Base-by-base conservation (phyloP, 2,329 filamentous ascomycete genomes). In the Dactylella cylindrospora region DNA sequence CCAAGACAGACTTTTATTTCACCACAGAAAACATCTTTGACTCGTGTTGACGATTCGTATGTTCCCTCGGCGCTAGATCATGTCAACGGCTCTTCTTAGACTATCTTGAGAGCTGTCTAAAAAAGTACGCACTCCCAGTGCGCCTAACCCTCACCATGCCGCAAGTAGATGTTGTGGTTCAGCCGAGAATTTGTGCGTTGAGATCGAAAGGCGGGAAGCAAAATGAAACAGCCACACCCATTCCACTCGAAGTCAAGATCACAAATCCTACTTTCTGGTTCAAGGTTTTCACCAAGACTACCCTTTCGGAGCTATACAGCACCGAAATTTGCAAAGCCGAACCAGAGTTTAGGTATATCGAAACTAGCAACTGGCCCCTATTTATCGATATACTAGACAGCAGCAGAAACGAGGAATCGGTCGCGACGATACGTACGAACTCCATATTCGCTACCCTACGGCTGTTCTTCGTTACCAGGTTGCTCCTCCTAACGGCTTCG, bases 221-320 rank as follows among this genome's bases (percentile, higher is more conserved):
- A 1, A 33, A 19, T 12, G 17, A 3, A n/a, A 10, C 7, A 19
- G 5, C 1, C n/a, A 28, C 26, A 5, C 7, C 10, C 8, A 22
- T 20, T 9, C 6, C 28, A 2, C 3, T 54, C 1, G 20, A 45
- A 25, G 32, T 54, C 20, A 22, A 54, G 2, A 19, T 54, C 22
- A 54, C 23, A 15, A 54, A 33, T 13, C 31, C 45, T 28, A 28
- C 13, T 9, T 54, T 54, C 31, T 54, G 50, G 50, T 46, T 20
- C 6, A 54, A 45, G 12, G 15, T 12, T 5, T 10, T 54, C 10
- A 45, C 50, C 3, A 23, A 23, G 3, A 29, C 33, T 2, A 45
- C 50, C 8, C 13, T 54, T 3, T 45, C 29, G 9, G 50, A 54
- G 23, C 25, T 54, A 9, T 25, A 26, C 9, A 10, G 39, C 13